Evolutionary conservation across 495 filamentous ascomycete genomes (phyloP), one percentile per base, ranked within the genome.

Genomic region (Acidiella bohemica): DNA sequence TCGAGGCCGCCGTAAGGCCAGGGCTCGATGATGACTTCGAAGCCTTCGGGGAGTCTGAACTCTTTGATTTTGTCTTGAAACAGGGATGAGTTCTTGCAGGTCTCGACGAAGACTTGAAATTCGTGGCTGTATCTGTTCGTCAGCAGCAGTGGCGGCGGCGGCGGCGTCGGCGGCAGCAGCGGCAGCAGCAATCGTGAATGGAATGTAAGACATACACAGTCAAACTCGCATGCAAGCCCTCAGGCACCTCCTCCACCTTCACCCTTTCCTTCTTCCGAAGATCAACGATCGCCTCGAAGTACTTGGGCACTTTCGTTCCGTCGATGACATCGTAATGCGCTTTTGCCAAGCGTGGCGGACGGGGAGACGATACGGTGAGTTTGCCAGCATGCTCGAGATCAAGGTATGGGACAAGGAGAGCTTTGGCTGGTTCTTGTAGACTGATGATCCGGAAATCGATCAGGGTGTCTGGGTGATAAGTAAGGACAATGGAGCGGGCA

Each of bases 1-100:
- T 79, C 75, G 25, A 69, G 63, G 2, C 75, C 73, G 8, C 77
- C 78, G 53, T 80, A 81, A 4, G 75, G 76, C 75, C 76, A 81
- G 14, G 75, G 77, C 61, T 80, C 77, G 51, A 80, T 78, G 39
- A 77, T 66, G 25, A 81, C 61, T 40, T 67, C 65, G 36, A 79
- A 75, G 28, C 72, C 70, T 24, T 73, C 64, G 5, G 80, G 80
- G 4, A 84, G 57, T 16, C 66, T 58, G 43, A 83, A 71, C 29
- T 77, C 71, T 4, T 67, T 57, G 7, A 81, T 53, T 13, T 72
- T 76, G 29, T 68, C 39, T 53, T 78, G 61, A 53, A 79, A 83
- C 30, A 79, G 50, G 0, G 70, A 66, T 4, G 76, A 80, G 17
- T 58, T 63, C 36, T 71, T 57, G 52, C 76, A 80, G 19, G 64